Conservation (phyloP, 2,329 filamentous ascomycete genomes). For the Juglanconis oblonga region DNA sequence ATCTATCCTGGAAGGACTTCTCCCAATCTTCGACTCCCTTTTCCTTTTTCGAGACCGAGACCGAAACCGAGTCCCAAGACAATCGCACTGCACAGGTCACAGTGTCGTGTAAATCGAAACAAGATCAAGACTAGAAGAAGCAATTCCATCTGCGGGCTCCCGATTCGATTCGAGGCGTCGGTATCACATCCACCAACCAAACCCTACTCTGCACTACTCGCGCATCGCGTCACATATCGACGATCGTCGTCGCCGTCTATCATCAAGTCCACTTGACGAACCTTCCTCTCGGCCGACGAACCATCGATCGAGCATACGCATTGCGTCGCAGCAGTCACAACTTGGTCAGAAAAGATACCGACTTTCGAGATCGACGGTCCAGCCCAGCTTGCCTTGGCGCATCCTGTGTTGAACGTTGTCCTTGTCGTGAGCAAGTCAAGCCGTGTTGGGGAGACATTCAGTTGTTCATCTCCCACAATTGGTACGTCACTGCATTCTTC, state of each 20-base stretch:
- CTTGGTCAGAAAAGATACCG: conserved; percentile 29
- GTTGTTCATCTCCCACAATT: conserved; percentile 90
- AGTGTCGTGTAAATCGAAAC: conserved; percentile 29
- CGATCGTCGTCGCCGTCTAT: conserved; percentile 16
- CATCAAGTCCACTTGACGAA: conserved; percentile 16
- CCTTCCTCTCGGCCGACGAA: conserved; percentile 14
- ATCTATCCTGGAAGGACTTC: neutral
- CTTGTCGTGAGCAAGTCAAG: conserved; percentile 29
- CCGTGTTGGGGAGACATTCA: conserved; percentile 86
- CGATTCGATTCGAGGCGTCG: conserved; percentile 20
- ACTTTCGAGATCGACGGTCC: conserved; percentile 25
- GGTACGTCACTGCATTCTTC: conserved; percentile 49
- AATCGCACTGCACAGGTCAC: conserved; percentile 29
- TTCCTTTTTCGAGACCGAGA: conserved; percentile 19
- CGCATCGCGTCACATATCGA: conserved; percentile 15
- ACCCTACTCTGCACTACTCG: neutral
- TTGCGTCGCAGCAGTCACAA: conserved; percentile 16
- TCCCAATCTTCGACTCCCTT: conserved; percentile 3
- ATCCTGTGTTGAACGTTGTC: conserved; percentile 11
- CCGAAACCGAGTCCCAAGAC: conserved; percentile 19
- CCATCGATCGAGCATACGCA: conserved; percentile 20
- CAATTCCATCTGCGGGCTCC: conserved; percentile 21
- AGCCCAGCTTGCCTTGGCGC: conserved; percentile 15
- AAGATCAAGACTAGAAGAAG: conserved; percentile 28
- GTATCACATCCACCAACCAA: conserved; percentile 16